phyloP scores from a whole-genome alignment of 116 monocot genomes.

The Zostera marina region DNA sequence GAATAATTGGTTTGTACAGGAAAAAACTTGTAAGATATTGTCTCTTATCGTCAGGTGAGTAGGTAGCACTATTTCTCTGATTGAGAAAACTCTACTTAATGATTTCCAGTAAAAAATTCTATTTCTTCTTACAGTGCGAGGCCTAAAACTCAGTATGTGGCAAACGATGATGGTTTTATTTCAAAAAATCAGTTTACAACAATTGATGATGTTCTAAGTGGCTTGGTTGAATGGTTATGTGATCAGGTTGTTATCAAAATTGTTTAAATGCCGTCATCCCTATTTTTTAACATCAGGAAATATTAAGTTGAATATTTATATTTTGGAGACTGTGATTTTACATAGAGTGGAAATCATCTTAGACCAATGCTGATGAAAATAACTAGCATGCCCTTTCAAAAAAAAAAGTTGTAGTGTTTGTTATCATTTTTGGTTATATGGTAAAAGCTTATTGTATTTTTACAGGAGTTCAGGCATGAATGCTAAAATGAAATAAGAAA shows the following conservation, averaged over 20 bases:
- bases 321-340: background rate
- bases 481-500: too few relatives aligned
- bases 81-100: background rate
- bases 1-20: slow-evolving; percentile 95
- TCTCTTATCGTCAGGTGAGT: slow-evolving; percentile 68
- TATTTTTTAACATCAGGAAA: background rate
- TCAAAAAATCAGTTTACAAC: slow-evolving; percentile 30
- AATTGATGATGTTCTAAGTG: slow-evolving; percentile 66
- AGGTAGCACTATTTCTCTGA: slow-evolving; percentile 7
- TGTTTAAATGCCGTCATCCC: background rate
- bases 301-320: background rate
- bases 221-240: slow-evolving; percentile 85
- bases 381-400: background rate
- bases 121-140: slow-evolving; percentile 27
- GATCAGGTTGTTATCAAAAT: slow-evolving; percentile 43
- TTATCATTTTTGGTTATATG: too few relatives aligned
- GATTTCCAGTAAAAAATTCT: background rate
- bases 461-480: too few relatives aligned
- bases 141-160: slow-evolving; percentile 29
- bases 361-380: background rate
- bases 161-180: slow-evolving; percentile 63
- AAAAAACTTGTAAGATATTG: slow-evolving; percentile 89
- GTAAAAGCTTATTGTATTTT: too few relatives aligned
- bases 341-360: background rate
- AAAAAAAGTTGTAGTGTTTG: background rate